Base-by-base conservation (phyloP, 1,139 yeast species). In the Groenewaldozyma auringiensis region DNA sequence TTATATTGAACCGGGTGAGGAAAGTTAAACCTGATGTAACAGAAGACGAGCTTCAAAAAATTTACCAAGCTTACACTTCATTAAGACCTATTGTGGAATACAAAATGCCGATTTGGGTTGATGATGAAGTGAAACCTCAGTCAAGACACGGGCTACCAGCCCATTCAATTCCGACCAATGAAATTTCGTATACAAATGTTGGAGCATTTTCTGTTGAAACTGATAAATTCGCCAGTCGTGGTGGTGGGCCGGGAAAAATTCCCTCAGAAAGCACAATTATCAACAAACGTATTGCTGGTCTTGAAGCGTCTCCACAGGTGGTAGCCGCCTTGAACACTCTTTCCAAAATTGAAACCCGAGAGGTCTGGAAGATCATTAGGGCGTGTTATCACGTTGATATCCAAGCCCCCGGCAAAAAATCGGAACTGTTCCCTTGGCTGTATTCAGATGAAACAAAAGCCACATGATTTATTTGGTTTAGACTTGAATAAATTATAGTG, bases 81-180 rank as follows among this genome's bases (percentile, higher is more conserved):
- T 25, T 37, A 21, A 38, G 49, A 14, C 53, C 53, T 1, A 27
- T 17, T 1, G 48, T 48, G 17, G 43, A 44, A 13, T 40, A 41
- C 14, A 21, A 42, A 11, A 21, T 46, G 39, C 53, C 53, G 4
- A 21, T 48, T 17, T 50, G 53, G 53, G 41, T 47, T n/a, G 20
- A 32, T 43, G 27, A 34, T 44, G n/a, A n/a, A n/a, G n/a, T n/a
- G n/a, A n/a, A n/a, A n/a, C n/a, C n/a, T n/a, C n/a, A n/a, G n/a
- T n/a, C n/a, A n/a, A n/a, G n/a, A n/a, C n/a, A n/a, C n/a, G n/a
- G n/a, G n/a, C n/a, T n/a, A n/a, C n/a, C n/a, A n/a, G n/a, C n/a
- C n/a, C n/a, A n/a, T n/a, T n/a, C n/a, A n/a, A n/a, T n/a, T n/a
- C n/a, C n/a, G n/a, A n/a, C n/a, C n/a, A n/a, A n/a, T n/a, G n/a